A percentile compares a stretch with the other conserved stretches of the same genome.
These are phyloP conservation scores for Uromyces viciae-fabae DNA, from an alignment of 1,284 basidiomycete genomes.

Conservation along the genomic window DNA sequence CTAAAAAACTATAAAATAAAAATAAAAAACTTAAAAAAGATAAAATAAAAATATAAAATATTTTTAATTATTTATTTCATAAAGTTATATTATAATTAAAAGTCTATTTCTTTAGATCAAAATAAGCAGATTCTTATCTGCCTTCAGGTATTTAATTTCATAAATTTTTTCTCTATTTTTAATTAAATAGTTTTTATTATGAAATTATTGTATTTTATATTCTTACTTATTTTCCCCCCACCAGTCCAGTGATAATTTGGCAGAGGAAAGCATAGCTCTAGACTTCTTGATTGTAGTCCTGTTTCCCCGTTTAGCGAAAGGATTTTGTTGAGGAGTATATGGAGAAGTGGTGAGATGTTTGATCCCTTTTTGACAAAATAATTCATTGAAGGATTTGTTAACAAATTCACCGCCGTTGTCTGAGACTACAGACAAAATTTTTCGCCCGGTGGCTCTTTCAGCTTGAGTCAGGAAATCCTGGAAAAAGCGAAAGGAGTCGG, in stretches of 20 bases:
- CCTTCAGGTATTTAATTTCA: no score
- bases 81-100: no score
- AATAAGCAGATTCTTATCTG: no score
- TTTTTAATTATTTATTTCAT: no score
- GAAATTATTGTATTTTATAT: no score
- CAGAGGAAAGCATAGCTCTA: neutral
- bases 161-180: no score
- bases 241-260: neutral
- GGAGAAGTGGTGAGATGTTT: neutral
- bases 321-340: constrained; percentile 21
- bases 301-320: neutral
- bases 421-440: neutral
- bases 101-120: no score
- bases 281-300: neutral
- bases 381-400: neutral
- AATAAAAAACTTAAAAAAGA: no score
- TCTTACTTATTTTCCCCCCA: no score
- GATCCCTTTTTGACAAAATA: neutral
- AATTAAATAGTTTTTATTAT: no score
- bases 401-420: neutral
- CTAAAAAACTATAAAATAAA: no score
- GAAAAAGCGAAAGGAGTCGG: neutral
- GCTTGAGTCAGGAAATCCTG: neutral
- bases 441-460: neutral
- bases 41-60: no score